Evolutionary conservation across 805 yeast species (phyloP).

Genomic region (Candida methanosorbosa): DNA sequence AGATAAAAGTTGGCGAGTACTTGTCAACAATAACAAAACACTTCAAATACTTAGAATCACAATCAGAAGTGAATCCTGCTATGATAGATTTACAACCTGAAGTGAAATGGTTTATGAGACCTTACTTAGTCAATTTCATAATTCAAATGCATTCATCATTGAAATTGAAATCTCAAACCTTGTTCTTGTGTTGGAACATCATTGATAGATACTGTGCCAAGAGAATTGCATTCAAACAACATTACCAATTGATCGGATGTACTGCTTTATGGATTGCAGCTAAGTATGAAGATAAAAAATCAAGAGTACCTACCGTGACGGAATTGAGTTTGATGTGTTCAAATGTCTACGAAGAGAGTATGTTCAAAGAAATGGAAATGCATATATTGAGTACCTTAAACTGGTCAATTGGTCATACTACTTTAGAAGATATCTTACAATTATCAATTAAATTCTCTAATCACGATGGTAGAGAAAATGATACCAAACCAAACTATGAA

Average conservation of each 20-base stretch:
- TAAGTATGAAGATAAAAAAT: slow-evolving; percentile 59
- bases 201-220: slow-evolving; percentile 90
- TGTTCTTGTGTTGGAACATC: slow-evolving; percentile 59
- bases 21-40: slow-evolving; percentile 28
- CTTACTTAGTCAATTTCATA: slow-evolving; percentile 69
- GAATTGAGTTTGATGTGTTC: slow-evolving; percentile 50
- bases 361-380: slow-evolving; percentile 39
- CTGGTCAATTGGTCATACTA: slow-evolving; percentile 36
- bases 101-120: slow-evolving; percentile 63
- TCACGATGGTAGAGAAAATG: slow-evolving; percentile 22
- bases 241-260: slow-evolving; percentile 83
- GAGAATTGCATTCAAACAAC: slow-evolving; percentile 76
- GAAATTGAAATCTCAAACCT: slow-evolving; percentile 59
- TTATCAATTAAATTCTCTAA: slow-evolving; percentile 25
- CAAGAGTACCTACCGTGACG: slow-evolving; percentile 46
- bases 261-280: slow-evolving; percentile 92
- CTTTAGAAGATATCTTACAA: slow-evolving; percentile 44
- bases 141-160: slow-evolving; percentile 54
- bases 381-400: slow-evolving; percentile 31
- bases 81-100: slow-evolving; percentile 86
- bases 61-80: slow-evolving; percentile 32
- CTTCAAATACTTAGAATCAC: slow-evolving; percentile 30
- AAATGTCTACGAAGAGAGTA: slow-evolving; percentile 41
- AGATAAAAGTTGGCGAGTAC: slow-evolving; percentile 34
- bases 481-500: slow-evolving; percentile 9